These are phyloP conservation scores for Santalum album DNA, from an alignment of 164 flowering plant genomes.

Conservation along the genomic window DNA sequence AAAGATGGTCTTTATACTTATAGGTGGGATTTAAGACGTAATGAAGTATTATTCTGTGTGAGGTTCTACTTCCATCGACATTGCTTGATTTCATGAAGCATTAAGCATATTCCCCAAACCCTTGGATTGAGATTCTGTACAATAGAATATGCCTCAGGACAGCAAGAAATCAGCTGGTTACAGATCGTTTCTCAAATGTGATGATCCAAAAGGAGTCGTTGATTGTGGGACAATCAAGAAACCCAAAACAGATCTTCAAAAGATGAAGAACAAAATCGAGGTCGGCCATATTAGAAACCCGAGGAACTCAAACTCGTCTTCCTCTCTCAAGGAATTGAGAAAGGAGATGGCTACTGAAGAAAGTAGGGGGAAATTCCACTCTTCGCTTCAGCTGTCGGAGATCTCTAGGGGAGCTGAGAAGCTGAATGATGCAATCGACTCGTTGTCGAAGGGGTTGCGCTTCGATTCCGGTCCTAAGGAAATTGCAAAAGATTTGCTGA, in stretches of 20 bases:
- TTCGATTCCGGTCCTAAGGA: no score
- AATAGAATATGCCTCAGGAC: constrained; percentile 77
- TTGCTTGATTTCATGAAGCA: no score
- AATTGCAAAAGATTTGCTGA: no score
- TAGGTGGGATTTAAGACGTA: no score
- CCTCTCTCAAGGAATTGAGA: constrained; percentile 11
- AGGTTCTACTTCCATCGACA: no score
- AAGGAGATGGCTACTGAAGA: no score
- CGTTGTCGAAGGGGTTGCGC: constrained; percentile 44
- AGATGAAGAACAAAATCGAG: constrained; percentile 17
- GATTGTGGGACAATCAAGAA: constrained; percentile 52
- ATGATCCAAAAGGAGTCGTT: constrained; percentile 66
- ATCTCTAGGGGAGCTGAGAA: constrained; percentile 68
- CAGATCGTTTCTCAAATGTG: constrained; percentile 65
- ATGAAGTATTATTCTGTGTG: no score
- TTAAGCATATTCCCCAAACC: no score
- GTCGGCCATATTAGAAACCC: constrained; percentile 7
- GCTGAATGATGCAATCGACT: constrained; percentile 51
- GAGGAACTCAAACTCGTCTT: constrained; percentile 19
- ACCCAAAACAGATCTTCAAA: constrained; percentile 32
- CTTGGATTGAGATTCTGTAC: no score
- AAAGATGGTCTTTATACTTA: no score
- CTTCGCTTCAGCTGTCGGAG: constrained; percentile 47
- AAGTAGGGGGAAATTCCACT: constrained; percentile 15
- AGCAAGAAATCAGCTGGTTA: constrained; percentile 43